A percentile compares a stretch with the other conserved stretches of the same genome.
Conservation (phyloP, 1,284 basidiomycete species). For the Sporisorium reilianum region DNA sequence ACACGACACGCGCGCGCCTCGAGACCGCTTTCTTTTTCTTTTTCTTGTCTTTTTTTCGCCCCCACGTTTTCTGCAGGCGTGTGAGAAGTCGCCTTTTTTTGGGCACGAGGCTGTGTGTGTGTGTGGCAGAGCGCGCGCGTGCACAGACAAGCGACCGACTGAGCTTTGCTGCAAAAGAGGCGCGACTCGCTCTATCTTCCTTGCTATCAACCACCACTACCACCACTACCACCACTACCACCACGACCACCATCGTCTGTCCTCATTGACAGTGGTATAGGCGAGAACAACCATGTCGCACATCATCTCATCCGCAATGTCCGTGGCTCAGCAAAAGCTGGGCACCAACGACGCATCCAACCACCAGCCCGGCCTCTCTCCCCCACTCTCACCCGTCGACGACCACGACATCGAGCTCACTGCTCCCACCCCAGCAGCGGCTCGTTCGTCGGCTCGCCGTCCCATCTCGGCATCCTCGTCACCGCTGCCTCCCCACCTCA, state of each 20-base stretch:
- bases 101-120: too few relatives aligned
- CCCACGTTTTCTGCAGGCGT: not conserved
- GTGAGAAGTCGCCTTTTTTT: not conserved
- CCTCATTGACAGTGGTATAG: not conserved
- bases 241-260: slow-evolving; percentile 6
- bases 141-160: not conserved
- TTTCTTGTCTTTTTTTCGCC: not conserved
- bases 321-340: slow-evolving; percentile 43
- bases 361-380: slow-evolving; percentile 60
- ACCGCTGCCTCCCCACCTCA: slow-evolving; percentile 27
- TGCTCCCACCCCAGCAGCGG: slow-evolving; percentile 39
- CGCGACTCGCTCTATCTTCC: not conserved
- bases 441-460: slow-evolving; percentile 11
- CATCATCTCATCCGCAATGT: slow-evolving; percentile 52
- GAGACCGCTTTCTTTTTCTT: not conserved
- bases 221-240: not conserved
- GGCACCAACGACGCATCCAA: slow-evolving; percentile 27
- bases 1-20: slow-evolving; percentile 4
- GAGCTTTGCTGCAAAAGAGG: not conserved
- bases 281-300: slow-evolving; percentile 35
- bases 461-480: slow-evolving; percentile 26
- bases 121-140: not conserved
- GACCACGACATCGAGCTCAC: slow-evolving; percentile 53
- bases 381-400: slow-evolving; percentile 48
- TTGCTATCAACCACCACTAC: not conserved